phyloP scores from a whole-genome alignment of 2,329 filamentous ascomycete species.

The Endocalyx cinctus region DNA sequence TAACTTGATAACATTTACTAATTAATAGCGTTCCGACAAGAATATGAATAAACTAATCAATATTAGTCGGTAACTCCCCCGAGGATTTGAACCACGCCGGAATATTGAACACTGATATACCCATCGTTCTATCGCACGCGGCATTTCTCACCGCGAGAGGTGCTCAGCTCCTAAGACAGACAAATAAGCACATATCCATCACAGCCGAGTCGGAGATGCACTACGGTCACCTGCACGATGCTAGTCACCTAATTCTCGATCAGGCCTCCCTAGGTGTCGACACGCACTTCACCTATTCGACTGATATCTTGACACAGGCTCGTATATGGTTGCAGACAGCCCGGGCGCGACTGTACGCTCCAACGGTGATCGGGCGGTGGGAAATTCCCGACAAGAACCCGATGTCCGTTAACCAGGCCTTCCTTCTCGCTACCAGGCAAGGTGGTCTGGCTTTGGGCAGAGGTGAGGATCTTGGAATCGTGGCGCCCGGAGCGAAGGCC shows the following conservation, averaged over 20 bases:
- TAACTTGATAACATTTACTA: background rate
- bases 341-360: background rate
- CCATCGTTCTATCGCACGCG: slow-evolving; percentile 46
- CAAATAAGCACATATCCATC: slow-evolving; percentile 48
- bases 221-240: slow-evolving; percentile 44
- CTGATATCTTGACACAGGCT: slow-evolving; percentile 45
- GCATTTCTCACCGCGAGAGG: slow-evolving; percentile 36
- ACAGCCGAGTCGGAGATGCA: slow-evolving; percentile 54
- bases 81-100: slow-evolving; percentile 28
- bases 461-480: slow-evolving; percentile 43
- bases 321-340: slow-evolving; percentile 43
- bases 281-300: slow-evolving; percentile 46
- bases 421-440: slow-evolving; percentile 43
- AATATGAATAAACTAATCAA: background rate
- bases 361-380: slow-evolving; percentile 27
- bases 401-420: slow-evolving; percentile 47
- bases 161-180: slow-evolving; percentile 34
- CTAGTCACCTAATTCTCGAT: slow-evolving; percentile 37
- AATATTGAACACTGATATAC: slow-evolving; percentile 36
- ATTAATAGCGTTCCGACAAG: too few species aligned
- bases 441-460: slow-evolving; percentile 45
- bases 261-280: slow-evolving; percentile 47
- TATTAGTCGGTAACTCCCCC: slow-evolving; percentile 29
- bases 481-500: slow-evolving; percentile 44
- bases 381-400: slow-evolving; percentile 39